Percentiles rank a stretch among this genome's conserved stretches.
phyloP scores from a whole-genome alignment of 805 yeast genomes.

The Torulaspora indica region DNA sequence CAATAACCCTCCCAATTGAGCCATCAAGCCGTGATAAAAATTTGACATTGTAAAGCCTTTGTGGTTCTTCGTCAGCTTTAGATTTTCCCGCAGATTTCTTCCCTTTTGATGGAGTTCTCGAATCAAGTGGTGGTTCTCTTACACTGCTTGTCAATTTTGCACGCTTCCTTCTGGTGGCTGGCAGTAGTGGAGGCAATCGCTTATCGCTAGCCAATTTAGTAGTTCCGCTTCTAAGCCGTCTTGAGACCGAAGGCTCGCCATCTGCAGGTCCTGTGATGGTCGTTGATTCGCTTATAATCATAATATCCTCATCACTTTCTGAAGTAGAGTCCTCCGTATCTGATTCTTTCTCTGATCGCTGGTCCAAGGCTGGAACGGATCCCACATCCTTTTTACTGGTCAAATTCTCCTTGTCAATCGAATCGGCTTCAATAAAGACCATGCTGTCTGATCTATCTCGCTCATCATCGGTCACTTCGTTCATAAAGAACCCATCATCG shows the following conservation, averaged over 20 bases:
- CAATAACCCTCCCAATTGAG: slow-evolving; percentile 24
- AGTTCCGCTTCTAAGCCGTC: background rate
- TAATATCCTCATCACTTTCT: slow-evolving; percentile 5
- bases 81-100: slow-evolving; percentile 10
- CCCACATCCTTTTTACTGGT: background rate
- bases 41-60: slow-evolving; percentile 25
- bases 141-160: slow-evolving; percentile 14
- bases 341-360: background rate
- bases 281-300: slow-evolving; percentile 2
- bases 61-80: slow-evolving; percentile 13
- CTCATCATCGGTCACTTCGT: slow-evolving; percentile 6
- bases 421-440: slow-evolving; percentile 11
- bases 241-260: background rate
- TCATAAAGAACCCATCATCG: slow-evolving; percentile 14
- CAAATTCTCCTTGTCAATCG: background rate
- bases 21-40: slow-evolving; percentile 32
- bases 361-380: background rate
- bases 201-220: background rate
- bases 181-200: background rate
- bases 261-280: background rate
- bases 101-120: slow-evolving; percentile 17
- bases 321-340: background rate
- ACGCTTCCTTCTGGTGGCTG: slow-evolving; percentile 5
- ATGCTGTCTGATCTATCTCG: slow-evolving; percentile 4
- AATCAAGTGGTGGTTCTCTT: too few species aligned